A percentile compares a stretch with the other conserved stretches of the same genome.
Conservation (phyloP, 2,329 filamentous ascomycete genomes). For the Pseudogymnoascus sp. region DNA sequence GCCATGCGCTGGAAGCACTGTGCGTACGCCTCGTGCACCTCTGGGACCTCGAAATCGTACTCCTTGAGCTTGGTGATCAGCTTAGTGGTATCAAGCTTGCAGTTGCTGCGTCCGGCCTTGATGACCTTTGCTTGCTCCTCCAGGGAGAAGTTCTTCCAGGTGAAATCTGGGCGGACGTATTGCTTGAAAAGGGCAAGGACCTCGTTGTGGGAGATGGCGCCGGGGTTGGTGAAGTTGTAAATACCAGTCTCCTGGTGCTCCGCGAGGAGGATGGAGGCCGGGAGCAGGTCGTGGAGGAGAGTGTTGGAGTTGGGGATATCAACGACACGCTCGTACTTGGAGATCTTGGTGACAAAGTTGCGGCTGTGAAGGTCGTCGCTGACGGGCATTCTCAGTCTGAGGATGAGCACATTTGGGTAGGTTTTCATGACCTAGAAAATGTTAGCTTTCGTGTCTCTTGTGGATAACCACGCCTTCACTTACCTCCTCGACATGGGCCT, state of each 20-base stretch:
- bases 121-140: conserved; percentile 60
- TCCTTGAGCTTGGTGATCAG: conserved; percentile 50
- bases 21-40: conserved; percentile 54
- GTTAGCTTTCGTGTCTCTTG: background rate
- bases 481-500: conserved; percentile 56
- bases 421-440: conserved; percentile 46
- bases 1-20: conserved; percentile 57
- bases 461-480: conserved; percentile 18
- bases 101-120: conserved; percentile 60
- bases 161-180: conserved; percentile 50
- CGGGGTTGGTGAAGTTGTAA: conserved; percentile 64
- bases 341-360: conserved; percentile 63
- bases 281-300: conserved; percentile 55
- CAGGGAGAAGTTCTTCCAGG: conserved; percentile 57
- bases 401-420: conserved; percentile 53
- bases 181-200: conserved; percentile 54
- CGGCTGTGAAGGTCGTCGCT: conserved; percentile 57
- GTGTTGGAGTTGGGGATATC: conserved; percentile 63
- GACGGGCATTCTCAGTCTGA: conserved; percentile 61
- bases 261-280: conserved; percentile 50
- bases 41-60: conserved; percentile 49
- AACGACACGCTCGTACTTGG: conserved; percentile 55
- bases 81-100: conserved; percentile 54
- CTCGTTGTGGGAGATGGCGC: conserved; percentile 63
- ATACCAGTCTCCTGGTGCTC: conserved; percentile 54